Evolutionary conservation across 148 eudicot genomes (phyloP).

Genomic region (Silene uniflora): DNA sequence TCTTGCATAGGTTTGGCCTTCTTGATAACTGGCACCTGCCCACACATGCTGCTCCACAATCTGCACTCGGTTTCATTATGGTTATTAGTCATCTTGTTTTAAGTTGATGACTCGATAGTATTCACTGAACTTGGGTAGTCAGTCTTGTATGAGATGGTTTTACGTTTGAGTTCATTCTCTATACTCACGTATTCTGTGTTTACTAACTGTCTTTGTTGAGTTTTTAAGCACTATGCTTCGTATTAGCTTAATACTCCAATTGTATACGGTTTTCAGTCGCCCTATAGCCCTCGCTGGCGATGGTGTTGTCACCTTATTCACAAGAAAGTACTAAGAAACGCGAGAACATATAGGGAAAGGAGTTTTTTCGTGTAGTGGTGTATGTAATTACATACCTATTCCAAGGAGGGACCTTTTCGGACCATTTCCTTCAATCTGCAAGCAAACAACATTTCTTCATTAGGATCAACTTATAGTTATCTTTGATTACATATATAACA

Average conservation of each 20-base stretch:
- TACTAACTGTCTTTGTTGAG: too few relatives aligned
- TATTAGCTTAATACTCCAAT: too few relatives aligned
- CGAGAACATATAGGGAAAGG: too few relatives aligned
- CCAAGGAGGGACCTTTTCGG: slow-evolving; percentile 26
- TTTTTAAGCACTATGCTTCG: too few relatives aligned
- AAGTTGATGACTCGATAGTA: neutral
- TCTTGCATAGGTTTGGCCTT: slow-evolving; percentile 43
- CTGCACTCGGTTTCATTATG: slow-evolving; percentile 13
- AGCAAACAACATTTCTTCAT: slow-evolving; percentile 1
- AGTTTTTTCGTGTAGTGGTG: too few relatives aligned
- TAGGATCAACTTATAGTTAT: neutral
- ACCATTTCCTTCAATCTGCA: slow-evolving; percentile 27
- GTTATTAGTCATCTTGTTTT: neutral
- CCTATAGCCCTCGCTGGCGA: too few relatives aligned
- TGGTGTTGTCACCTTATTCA: too few relatives aligned
- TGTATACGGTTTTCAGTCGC: too few relatives aligned
- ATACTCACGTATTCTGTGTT: too few relatives aligned
- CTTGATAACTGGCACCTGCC: slow-evolving; percentile 35
- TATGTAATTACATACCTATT: slow-evolving; percentile 20
- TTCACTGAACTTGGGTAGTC: too few relatives aligned
- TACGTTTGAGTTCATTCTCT: neutral
- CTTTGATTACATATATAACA: too few relatives aligned
- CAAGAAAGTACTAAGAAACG: too few relatives aligned
- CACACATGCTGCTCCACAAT: slow-evolving; percentile 42
- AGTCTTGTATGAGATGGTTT: neutral